Evolutionary conservation across 441 rosid species (phyloP).

Genomic region (Populus trichocarpa): DNA sequence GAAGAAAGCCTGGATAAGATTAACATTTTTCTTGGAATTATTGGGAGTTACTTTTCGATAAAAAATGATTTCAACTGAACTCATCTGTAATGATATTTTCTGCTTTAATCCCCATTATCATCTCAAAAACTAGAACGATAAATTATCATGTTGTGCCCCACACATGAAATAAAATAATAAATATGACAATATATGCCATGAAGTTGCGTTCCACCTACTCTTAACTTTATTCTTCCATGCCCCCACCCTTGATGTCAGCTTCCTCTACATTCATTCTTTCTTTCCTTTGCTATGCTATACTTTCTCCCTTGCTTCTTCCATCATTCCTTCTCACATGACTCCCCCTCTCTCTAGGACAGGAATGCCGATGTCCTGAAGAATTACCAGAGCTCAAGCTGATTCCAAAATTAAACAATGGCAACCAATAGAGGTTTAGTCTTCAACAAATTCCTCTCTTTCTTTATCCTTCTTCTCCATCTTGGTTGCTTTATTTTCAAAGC

Average conservation of each 20-base stretch:
- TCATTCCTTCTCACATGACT: conserved; percentile 21
- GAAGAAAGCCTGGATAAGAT: too few species aligned
- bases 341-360: not conserved
- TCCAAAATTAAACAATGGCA: conserved; percentile 29
- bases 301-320: conserved; percentile 9
- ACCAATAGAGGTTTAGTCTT: conserved; percentile 22
- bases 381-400: conserved; percentile 9
- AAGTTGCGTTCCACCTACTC: conserved; percentile 63
- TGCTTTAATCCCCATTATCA: not conserved
- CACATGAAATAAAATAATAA: not conserved
- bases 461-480: conserved; percentile 51
- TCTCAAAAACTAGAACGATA: not conserved
- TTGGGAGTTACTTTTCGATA: conserved; percentile 3
- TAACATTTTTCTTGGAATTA: too few species aligned
- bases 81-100: not conserved
- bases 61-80: not conserved
- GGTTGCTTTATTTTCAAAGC: conserved; percentile 56
- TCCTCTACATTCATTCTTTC: conserved; percentile 9
- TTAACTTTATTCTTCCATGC: conserved; percentile 44
- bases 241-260: conserved; percentile 35
- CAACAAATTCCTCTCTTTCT: conserved; percentile 40
- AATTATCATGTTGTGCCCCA: not conserved
- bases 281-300: not conserved
- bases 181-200: conserved; percentile 7
- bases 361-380: conserved; percentile 22